Percentiles rank a stretch among this genome's conserved stretches.
Evolutionary conservation across 805 yeast species (phyloP).

Genomic region (Hanseniaspora nectarophila): DNA sequence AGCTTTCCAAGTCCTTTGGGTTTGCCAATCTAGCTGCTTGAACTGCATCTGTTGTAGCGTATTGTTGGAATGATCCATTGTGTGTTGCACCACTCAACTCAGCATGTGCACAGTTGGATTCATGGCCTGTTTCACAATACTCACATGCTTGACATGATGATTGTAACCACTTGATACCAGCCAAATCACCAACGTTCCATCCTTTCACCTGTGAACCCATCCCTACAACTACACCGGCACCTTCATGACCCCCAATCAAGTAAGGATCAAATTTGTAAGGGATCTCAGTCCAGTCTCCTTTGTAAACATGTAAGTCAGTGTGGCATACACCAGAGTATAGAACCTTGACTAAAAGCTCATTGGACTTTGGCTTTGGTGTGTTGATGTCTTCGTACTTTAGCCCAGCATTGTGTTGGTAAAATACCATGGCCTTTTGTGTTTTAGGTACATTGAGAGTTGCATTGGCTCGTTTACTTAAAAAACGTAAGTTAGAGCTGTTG

Average conservation of each 20-base stretch:
- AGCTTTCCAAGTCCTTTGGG: constrained; percentile 43
- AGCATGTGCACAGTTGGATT: constrained; percentile 41
- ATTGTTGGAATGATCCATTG: constrained; percentile 75
- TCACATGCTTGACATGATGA: constrained; percentile 53
- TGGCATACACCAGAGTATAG: constrained; percentile 58
- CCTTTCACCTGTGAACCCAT: constrained; percentile 44
- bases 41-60: constrained; percentile 74
- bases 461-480: constrained; percentile 18
- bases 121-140: constrained; percentile 40
- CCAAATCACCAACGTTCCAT: constrained; percentile 48
- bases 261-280: constrained; percentile 38
- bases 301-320: constrained; percentile 57
- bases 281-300: constrained; percentile 52
- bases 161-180: constrained; percentile 55
- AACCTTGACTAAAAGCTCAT: constrained; percentile 45
- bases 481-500: neutral
- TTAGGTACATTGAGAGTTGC: constrained; percentile 31
- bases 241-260: constrained; percentile 57
- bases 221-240: constrained; percentile 54
- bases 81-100: constrained; percentile 47
- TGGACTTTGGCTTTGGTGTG: constrained; percentile 46
- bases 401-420: constrained; percentile 40
- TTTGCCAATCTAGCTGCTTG: constrained; percentile 73
- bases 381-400: constrained; percentile 42
- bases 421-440: constrained; percentile 42